Evolutionary conservation across 805 yeast genomes (phyloP), one percentile per base, ranked within the genome.

Genomic region (Candida rishiriensis): DNA sequence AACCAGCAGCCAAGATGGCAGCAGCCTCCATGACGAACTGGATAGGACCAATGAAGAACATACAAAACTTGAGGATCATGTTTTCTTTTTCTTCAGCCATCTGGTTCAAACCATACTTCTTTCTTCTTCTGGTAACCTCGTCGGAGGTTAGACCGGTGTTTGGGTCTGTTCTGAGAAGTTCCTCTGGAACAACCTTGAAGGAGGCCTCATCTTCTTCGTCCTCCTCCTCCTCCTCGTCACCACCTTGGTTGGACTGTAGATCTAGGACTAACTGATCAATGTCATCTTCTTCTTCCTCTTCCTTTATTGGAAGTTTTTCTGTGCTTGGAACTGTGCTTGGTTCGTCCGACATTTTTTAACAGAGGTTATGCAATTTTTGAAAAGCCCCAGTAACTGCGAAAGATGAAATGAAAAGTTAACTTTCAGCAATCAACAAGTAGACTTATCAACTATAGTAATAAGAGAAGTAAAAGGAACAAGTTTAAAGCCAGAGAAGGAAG

Each of bases 21-120:
- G 96, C 96, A 64, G 91, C 95, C 75, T 88, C 96, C 96, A 88
- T 88, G 65, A 88, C 96, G 82, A 88, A 88, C 75, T 88, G 96
- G 68, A 88, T 88, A 57, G 96, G 96, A 73, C 96, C 96, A 55
- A 88, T 84, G 70, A 88, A 88, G 79, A 87, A 88, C 85, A 79
- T 78, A 61, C 83, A 63, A 68, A 88, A 87, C 77, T 88, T 88
- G 56, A 87, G 71, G 49, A 87, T 54, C 69, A 85, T 54, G 74
- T 83, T 85, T 73, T 87, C 95, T 59, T 78, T 71, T 66, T 88
- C 95, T 73, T 88, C 96, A 55, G 86, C 81, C 95, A 88, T 85
- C 73, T 85, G 90, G 71, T 88, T 88, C 53, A 79, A 72, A 77
- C 96, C 96, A 64, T 70, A 88, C 79, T 83, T 86, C 86, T 86